Evolutionary conservation across 1,139 yeast genomes (phyloP).

Genomic region (Zygoascus sp.): DNA sequence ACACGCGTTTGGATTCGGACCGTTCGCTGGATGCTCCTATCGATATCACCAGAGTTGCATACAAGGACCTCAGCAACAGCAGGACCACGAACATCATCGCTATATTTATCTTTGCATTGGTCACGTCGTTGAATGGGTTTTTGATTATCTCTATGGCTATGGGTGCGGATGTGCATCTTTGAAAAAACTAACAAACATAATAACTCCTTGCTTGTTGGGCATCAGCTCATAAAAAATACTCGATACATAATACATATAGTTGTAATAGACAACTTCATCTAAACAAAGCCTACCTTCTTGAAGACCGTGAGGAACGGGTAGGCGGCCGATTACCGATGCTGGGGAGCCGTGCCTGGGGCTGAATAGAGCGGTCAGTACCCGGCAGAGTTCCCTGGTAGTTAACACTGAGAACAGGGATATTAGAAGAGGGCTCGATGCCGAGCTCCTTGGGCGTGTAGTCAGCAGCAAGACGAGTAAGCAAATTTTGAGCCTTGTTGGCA

Average conservation of each 20-base stretch:
- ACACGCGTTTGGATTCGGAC: constrained; percentile 6
- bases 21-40: not conserved
- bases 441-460: constrained; percentile 29
- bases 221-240: constrained; percentile 1
- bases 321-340: constrained; percentile 11
- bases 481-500: constrained; percentile 48
- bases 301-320: not conserved
- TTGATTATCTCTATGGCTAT: constrained; percentile 59
- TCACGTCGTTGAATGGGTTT: constrained; percentile 69
- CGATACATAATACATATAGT: not conserved
- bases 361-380: constrained; percentile 39
- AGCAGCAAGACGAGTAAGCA: constrained; percentile 45
- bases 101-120: constrained; percentile 62
- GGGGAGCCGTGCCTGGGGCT: constrained; percentile 16
- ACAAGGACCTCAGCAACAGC: constrained; percentile 65
- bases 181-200: constrained; percentile 2
- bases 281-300: not conserved
- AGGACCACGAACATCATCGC: constrained; percentile 50
- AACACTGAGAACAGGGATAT: constrained; percentile 64
- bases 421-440: constrained; percentile 28
- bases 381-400: constrained; percentile 82
- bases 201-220: too few relatives aligned
- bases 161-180: constrained; percentile 64
- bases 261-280: not conserved
- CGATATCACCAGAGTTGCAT: constrained; percentile 17